Evolutionary conservation across 495 filamentous ascomycete species (phyloP).

Genomic region (Trichoderma erinaceum): DNA sequence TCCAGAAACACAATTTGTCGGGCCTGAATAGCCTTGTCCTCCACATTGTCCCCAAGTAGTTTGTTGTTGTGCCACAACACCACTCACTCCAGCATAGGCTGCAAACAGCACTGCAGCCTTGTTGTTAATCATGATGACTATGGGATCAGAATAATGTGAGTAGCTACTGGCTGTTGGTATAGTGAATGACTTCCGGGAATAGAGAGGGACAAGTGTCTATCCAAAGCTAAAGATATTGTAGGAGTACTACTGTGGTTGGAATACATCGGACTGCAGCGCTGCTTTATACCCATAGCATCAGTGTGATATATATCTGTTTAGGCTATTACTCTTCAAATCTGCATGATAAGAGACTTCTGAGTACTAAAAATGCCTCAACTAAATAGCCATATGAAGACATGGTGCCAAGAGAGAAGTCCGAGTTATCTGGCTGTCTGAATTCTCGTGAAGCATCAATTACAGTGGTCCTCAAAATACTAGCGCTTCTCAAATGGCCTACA

Average conservation of each 20-base stretch:
- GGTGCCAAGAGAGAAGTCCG: neutral
- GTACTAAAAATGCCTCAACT: neutral
- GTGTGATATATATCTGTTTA: neutral
- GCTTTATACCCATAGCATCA: neutral
- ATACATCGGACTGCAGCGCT: neutral
- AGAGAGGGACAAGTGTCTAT: neutral
- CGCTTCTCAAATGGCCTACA: neutral
- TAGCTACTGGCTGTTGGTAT: neutral
- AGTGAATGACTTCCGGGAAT: neutral
- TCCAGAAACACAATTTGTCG: conserved; percentile 4
- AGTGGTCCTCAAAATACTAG: neutral
- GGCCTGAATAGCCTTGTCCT: neutral
- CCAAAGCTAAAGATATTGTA: neutral
- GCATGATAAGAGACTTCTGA: neutral
- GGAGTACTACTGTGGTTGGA: neutral
- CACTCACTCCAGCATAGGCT: conserved; percentile 1
- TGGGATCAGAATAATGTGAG: neutral
- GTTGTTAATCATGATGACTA: neutral
- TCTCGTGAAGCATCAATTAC: neutral
- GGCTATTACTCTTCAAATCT: neutral
- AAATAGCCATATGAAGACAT: neutral
- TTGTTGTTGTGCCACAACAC: neutral
- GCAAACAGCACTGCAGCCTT: neutral
- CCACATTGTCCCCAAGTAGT: conserved; percentile 1
- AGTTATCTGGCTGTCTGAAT: neutral